Percentiles rank a stretch among this genome's conserved stretches.
These are phyloP conservation scores for Xylaria sp. DNA, from an alignment of 2,329 filamentous ascomycete genomes.

Conservation along the genomic window DNA sequence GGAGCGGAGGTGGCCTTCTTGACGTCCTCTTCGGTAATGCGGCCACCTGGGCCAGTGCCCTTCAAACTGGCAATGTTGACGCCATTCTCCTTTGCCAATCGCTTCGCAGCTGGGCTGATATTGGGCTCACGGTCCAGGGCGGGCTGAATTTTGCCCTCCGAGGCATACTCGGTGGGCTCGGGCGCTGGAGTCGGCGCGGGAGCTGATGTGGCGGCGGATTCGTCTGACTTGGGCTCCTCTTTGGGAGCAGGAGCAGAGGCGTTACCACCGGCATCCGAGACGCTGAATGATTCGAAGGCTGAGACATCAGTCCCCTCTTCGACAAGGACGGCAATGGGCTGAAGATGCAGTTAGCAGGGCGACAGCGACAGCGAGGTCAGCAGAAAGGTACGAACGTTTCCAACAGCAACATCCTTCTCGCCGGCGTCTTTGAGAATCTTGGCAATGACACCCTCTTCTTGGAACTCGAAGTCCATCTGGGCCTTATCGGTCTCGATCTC, in stretches of 20 bases:
- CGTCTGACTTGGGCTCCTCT: slow-evolving; percentile 72
- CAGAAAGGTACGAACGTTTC: slow-evolving; percentile 76
- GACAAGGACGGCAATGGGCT: slow-evolving; percentile 97
- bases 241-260: slow-evolving; percentile 72
- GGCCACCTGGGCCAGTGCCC: slow-evolving; percentile 85
- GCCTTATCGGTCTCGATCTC: slow-evolving; percentile 99
- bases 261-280: slow-evolving; percentile 91
- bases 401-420: slow-evolving; percentile 92
- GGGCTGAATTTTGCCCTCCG: slow-evolving; percentile 82
- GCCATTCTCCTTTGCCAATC: slow-evolving; percentile 85
- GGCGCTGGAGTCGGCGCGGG: slow-evolving; percentile 65
- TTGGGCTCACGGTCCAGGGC: slow-evolving; percentile 84
- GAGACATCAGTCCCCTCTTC: slow-evolving; percentile 89
- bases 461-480: slow-evolving; percentile 99
- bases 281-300: slow-evolving; percentile 87
- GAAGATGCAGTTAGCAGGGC: slow-evolving; percentile 36
- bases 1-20: slow-evolving; percentile 81
- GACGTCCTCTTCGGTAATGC: slow-evolving; percentile 91
- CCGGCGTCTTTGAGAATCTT: slow-evolving; percentile 94
- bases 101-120: slow-evolving; percentile 78
- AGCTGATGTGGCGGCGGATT: slow-evolving; percentile 67
- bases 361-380: slow-evolving; percentile 24
- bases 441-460: slow-evolving; percentile 95
- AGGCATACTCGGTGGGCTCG: slow-evolving; percentile 75
- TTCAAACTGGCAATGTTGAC: slow-evolving; percentile 82